A percentile compares a stretch with the other conserved stretches of the same genome.
Conservation (phyloP, 83 land plant species). For the Thuja plicata region DNA sequence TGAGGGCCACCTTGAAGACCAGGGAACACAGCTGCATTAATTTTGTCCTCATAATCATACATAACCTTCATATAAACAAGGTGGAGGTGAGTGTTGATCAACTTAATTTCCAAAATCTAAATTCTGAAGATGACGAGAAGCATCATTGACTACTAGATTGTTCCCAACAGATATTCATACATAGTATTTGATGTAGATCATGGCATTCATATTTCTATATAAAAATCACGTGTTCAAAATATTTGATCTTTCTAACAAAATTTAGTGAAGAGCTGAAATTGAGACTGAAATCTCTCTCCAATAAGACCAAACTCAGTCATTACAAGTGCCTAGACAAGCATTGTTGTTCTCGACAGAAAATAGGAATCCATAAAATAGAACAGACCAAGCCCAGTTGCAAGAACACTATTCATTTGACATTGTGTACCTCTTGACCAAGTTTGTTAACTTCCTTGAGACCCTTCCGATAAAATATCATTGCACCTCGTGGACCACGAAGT, state of each 20-base stretch:
- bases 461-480: slow-evolving; percentile 86
- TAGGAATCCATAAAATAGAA: slow-evolving; percentile 6
- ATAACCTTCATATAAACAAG: slow-evolving; percentile 50
- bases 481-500: slow-evolving; percentile 91
- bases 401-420: neutral
- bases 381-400: neutral
- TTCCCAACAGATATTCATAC: neutral
- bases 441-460: slow-evolving; percentile 79
- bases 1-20: slow-evolving; percentile 84
- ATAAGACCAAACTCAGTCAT: neutral
- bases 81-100: neutral
- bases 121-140: neutral
- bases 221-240: neutral
- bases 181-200: neutral
- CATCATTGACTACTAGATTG: neutral
- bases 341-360: neutral
- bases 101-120: neutral
- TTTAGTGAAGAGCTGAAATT: neutral
- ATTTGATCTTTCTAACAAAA: slow-evolving; percentile 7
- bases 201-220: neutral
- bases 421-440: slow-evolving; percentile 71
- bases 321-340: neutral
- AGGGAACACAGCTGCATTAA: slow-evolving; percentile 71
- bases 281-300: neutral
- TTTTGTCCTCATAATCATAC: slow-evolving; percentile 93